A percentile compares a stretch with the other conserved stretches of the same genome.
phyloP scores from a whole-genome alignment of 371 early-diverging fungal species.

The Mucor mucedo region DNA sequence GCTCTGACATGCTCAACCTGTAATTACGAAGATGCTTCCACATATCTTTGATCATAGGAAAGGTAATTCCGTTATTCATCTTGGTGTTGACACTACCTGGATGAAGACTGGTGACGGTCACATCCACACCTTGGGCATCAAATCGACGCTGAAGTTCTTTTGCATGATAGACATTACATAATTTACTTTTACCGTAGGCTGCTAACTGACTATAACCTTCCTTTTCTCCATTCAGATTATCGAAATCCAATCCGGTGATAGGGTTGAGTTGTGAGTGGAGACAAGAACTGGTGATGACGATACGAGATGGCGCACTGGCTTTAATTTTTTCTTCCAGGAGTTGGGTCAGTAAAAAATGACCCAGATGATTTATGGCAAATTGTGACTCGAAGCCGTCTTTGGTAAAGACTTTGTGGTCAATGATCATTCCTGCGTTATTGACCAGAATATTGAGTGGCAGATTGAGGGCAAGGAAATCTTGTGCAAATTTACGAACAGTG shows the following conservation, averaged over 20 bases:
- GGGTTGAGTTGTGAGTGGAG: slow-evolving; percentile 34
- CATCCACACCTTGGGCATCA: slow-evolving; percentile 5
- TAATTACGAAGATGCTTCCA: too few species aligned
- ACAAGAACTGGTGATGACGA: slow-evolving; percentile 56
- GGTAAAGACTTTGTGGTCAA: slow-evolving; percentile 55
- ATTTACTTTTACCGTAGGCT: slow-evolving; percentile 24
- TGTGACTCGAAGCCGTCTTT: slow-evolving; percentile 57
- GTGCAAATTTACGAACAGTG: slow-evolving; percentile 49
- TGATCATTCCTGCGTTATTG: slow-evolving; percentile 70
- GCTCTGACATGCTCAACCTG: neutral
- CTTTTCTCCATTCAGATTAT: slow-evolving; percentile 43
- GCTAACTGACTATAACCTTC: slow-evolving; percentile 6
- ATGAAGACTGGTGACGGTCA: slow-evolving; percentile 8
- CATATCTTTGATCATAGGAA: too few species aligned
- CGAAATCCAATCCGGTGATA: slow-evolving; percentile 25
- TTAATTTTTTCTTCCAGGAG: slow-evolving; percentile 63
- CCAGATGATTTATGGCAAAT: slow-evolving; percentile 71
- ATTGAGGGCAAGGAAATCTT: slow-evolving; percentile 55
- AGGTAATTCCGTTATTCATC: neutral
- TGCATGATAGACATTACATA: slow-evolving; percentile 57
- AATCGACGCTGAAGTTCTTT: slow-evolving; percentile 55
- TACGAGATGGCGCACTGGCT: slow-evolving; percentile 50
- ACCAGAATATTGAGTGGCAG: slow-evolving; percentile 47
- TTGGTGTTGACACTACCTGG: slow-evolving; percentile 1
- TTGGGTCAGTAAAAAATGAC: slow-evolving; percentile 66